A percentile compares a stretch with the other conserved stretches of the same genome.
phyloP scores from a whole-genome alignment of 2,329 filamentous ascomycete species.

The Phialophora verrucosa region DNA sequence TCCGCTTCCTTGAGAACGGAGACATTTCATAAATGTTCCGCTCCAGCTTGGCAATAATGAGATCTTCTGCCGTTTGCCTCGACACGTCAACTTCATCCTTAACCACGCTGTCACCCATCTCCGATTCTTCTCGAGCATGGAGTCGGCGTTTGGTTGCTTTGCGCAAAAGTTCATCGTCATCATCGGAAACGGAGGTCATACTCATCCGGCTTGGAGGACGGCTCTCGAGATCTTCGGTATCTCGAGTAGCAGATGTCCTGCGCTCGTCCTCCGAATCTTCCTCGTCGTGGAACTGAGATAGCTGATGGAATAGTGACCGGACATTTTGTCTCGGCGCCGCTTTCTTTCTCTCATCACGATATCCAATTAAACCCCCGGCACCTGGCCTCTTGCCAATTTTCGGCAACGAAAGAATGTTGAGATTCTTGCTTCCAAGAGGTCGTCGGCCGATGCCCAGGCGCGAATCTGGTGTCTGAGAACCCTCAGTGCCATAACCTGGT shows the following conservation, averaged over 20 bases:
- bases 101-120: conserved; percentile 38
- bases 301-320: conserved; percentile 79
- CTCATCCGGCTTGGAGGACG: conserved; percentile 75
- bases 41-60: conserved; percentile 40
- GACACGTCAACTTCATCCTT: conserved; percentile 39
- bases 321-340: conserved; percentile 66
- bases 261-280: conserved; percentile 91
- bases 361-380: conserved; percentile 65
- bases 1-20: conserved; percentile 70
- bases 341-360: conserved; percentile 71
- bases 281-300: conserved; percentile 74
- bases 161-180: conserved; percentile 54
- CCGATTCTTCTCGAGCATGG: conserved; percentile 38
- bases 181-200: conserved; percentile 58
- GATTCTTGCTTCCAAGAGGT: conserved; percentile 44
- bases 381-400: conserved; percentile 72
- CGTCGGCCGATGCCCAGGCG: conserved; percentile 47
- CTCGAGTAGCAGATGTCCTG: conserved; percentile 68
- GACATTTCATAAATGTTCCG: conserved; percentile 56
- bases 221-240: conserved; percentile 86
- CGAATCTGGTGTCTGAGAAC: conserved; percentile 66
- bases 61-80: conserved; percentile 37
- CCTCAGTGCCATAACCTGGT: conserved; percentile 66
- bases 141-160: conserved; percentile 37
- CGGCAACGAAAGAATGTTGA: conserved; percentile 70